Evolutionary conservation across 352 stramenopile genomes (phyloP), one percentile per base, ranked within the genome.

Genomic region (Globisporangium canariense): DNA sequence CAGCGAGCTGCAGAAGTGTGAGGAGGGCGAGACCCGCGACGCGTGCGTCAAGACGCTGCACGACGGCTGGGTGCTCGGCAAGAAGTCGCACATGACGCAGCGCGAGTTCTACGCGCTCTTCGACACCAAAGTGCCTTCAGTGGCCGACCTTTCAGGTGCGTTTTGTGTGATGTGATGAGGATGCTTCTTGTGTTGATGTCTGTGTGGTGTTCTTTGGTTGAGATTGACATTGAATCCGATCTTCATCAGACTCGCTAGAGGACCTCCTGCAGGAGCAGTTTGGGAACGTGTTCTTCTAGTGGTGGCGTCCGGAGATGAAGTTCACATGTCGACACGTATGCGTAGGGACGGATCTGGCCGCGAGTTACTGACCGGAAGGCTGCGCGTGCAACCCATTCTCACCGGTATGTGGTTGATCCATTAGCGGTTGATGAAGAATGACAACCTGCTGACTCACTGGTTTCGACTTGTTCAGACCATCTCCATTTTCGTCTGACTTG

Each of bases 61-160:
- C 38, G 71, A 78, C 56, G 81, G 81, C 10, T 90, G 81, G 81
- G 56, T 90, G 4, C 61, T 86, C 36, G 76, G 70, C 40, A 85
- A 83, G 50, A 81, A 77, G 46, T 80, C 77, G 0, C 60, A 74
- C 20, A 72, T 67, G 20, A 86, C 70, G 8, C 62, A 72, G 34
- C 79, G 81, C 43, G 79, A 85, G 68, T 65, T 86, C 41, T 89
- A 79, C 64, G 75, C 77, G 28, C 76, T 90, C 51, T 77, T 90
- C 45, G 81, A 89, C 61, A 85, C 68, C 36, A 88, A 84, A 49
- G 70, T 83, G 32, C 71, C 76, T n/a, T 88, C 79, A 0, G 67
- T 90, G 13, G 63, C 70, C 9, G 78, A 89, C 30, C 69, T 86
- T 0, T 74, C 81, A 34, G 77, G 81, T 89, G 63, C 53, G 71